Percentiles rank a stretch among this genome's conserved stretches.
These are phyloP conservation scores for Penicillium sp. DNA, from an alignment of 2,329 filamentous ascomycete genomes.

Conservation along the genomic window DNA sequence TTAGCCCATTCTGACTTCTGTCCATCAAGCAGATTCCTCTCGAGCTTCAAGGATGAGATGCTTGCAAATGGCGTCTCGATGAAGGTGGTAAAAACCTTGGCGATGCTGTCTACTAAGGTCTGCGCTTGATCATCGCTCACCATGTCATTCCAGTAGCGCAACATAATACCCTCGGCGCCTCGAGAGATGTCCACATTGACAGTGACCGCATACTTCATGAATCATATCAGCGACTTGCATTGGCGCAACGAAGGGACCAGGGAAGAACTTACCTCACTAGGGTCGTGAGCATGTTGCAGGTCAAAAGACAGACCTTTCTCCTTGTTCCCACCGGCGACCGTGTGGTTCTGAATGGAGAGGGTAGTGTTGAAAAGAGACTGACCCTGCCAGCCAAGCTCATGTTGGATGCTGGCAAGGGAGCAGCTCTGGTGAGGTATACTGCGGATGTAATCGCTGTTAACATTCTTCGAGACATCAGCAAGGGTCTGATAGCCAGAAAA, in stretches of 20 bases:
- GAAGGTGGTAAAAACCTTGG: conserved; percentile 39
- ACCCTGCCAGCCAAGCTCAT: conserved; percentile 42
- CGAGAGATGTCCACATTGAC: conserved; percentile 45
- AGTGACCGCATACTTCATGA: conserved; percentile 42
- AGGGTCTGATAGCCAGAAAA: conserved; percentile 43
- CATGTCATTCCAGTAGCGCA: conserved; percentile 47
- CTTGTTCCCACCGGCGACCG: conserved; percentile 27
- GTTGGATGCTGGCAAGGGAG: conserved; percentile 54
- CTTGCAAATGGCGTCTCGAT: conserved; percentile 33
- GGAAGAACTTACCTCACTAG: conserved; percentile 40
- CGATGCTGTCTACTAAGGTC: conserved; percentile 35
- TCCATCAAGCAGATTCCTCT: conserved; percentile 5
- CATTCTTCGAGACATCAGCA: conserved; percentile 45
- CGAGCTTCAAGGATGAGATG: conserved; percentile 30
- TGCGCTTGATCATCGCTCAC: conserved; percentile 42
- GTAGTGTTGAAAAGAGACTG: conserved; percentile 48
- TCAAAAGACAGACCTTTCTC: conserved; percentile 38
- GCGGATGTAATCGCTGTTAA: conserved; percentile 53
- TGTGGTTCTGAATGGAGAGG: conserved; percentile 46
- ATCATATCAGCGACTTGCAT: conserved; percentile 12
- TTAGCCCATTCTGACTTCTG: conserved; percentile 17
- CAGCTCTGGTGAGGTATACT: conserved; percentile 55
- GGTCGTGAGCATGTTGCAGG: conserved; percentile 40
- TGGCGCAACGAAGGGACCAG: background rate
- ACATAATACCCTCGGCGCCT: conserved; percentile 40